Percentiles rank a stretch among this genome's conserved stretches.
Conservation (phyloP, 345 rosid genomes). For the Citropsis articulata region DNA sequence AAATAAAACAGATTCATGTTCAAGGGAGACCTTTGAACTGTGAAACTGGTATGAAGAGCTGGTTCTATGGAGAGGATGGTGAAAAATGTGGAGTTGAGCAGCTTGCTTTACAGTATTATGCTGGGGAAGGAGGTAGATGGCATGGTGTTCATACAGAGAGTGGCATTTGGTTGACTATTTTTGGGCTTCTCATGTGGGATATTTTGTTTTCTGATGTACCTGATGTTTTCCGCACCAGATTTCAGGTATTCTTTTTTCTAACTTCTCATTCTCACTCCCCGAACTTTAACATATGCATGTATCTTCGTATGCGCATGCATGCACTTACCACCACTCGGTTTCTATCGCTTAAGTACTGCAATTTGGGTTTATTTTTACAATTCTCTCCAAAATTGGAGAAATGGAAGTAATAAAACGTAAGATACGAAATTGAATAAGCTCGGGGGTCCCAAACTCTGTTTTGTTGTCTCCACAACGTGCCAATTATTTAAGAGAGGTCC, state of each 20-base stretch:
- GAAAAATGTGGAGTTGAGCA: conserved; percentile 93
- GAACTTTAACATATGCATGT: background rate
- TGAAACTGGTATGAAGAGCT: conserved; percentile 71
- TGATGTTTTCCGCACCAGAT: conserved; percentile 71
- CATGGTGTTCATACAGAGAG: conserved; percentile 82
- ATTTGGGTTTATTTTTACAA: background rate
- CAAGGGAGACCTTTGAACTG: conserved; percentile 85
- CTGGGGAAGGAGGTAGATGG: conserved; percentile 86
- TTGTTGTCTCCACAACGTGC: background rate
- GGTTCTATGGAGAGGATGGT: conserved; percentile 88
- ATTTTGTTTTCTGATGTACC: conserved; percentile 65
- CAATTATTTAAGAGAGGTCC: no score
- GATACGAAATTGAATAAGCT: background rate
- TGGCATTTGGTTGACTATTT: conserved; percentile 91
- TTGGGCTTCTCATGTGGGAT: conserved; percentile 94
- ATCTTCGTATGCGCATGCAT: background rate
- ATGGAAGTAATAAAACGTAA: background rate
- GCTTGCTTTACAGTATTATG: conserved; percentile 89
- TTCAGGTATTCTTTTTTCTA: conserved; percentile 53
- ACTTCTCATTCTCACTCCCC: background rate
- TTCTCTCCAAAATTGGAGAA: background rate
- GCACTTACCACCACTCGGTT: background rate
- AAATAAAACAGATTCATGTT: conserved; percentile 54
- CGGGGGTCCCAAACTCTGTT: no score
- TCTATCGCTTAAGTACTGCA: background rate